These are phyloP conservation scores for Takashimella koratensis DNA, from an alignment of 1,284 basidiomycete species.

Conservation along the genomic window DNA sequence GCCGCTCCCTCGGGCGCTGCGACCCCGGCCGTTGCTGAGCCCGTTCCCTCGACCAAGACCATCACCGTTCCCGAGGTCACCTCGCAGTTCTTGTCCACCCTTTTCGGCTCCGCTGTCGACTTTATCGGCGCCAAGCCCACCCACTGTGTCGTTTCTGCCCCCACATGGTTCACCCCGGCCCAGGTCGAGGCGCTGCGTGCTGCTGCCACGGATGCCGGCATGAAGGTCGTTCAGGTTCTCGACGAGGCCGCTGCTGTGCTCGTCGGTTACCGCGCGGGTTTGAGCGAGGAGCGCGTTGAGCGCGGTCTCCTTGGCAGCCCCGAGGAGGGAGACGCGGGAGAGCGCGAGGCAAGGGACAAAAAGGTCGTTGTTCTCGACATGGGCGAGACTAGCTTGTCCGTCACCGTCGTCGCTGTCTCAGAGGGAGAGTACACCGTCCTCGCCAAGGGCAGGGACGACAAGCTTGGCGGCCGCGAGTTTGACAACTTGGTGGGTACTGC, in stretches of 20 bases:
- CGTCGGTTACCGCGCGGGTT: constrained; percentile 49
- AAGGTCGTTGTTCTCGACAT: constrained; percentile 58
- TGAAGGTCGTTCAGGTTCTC: constrained; percentile 76
- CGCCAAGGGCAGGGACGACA: constrained; percentile 52
- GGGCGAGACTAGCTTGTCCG: constrained; percentile 56
- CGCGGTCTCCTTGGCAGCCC: constrained; percentile 45
- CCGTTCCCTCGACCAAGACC: constrained; percentile 67
- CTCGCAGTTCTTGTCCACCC: constrained; percentile 77
- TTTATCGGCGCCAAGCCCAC: constrained; percentile 77
- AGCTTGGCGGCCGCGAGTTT: constrained; percentile 55
- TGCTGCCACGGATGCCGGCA: constrained; percentile 75
- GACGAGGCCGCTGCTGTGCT: constrained; percentile 77
- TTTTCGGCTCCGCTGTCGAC: constrained; percentile 83
- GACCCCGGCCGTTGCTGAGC: constrained; percentile 68
- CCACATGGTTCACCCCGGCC: constrained; percentile 65
- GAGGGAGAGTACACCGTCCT: constrained; percentile 56
- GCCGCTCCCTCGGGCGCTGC: constrained; percentile 59
- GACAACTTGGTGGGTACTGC: constrained; percentile 48
- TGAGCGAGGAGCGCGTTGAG: constrained; percentile 46
- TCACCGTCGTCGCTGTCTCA: constrained; percentile 54
- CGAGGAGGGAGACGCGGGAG: constrained; percentile 50
- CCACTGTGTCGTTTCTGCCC: constrained; percentile 81
- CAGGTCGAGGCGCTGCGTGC: constrained; percentile 69
- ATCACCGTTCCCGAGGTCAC: constrained; percentile 82
- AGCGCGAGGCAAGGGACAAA: constrained; percentile 53